A percentile compares a stretch with the other conserved stretches of the same genome.
These are phyloP conservation scores for Pinus tabuliformis DNA, from an alignment of 75 land plant genomes.

Conservation along the genomic window DNA sequence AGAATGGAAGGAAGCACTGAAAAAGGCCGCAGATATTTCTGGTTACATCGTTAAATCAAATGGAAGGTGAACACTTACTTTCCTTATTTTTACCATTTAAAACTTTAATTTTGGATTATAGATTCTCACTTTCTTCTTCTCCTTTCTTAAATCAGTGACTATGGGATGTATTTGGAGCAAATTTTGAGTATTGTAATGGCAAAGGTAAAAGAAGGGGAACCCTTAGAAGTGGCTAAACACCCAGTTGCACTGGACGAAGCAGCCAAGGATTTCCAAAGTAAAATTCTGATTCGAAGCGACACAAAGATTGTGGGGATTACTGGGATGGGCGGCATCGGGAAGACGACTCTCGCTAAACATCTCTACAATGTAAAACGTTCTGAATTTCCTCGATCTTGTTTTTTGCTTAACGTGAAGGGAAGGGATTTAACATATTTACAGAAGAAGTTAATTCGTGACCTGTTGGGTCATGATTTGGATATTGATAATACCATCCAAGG, in stretches of 20 bases:
- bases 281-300: not conserved
- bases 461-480: not conserved
- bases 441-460: not conserved
- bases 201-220: not conserved
- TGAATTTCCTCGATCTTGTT: too few relatives aligned
- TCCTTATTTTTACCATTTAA: not conserved
- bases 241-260: slow-evolving; percentile 1
- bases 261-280: not conserved
- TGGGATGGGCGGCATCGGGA: not conserved
- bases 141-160: not conserved
- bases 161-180: not conserved
- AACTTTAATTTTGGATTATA: not conserved
- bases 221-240: not conserved
- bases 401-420: too few relatives aligned
- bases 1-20: not conserved
- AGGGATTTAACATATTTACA: not conserved
- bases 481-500: not conserved
- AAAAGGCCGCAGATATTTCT: not conserved
- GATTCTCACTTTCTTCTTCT: not conserved
- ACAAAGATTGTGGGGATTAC: not conserved
- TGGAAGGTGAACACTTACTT: not conserved
- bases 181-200: not conserved
- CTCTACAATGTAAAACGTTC: too few relatives aligned
- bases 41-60: not conserved
- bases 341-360: not conserved